A percentile compares a stretch with the other conserved stretches of the same genome.
These are phyloP conservation scores for Aspergillus avenaceus DNA, from an alignment of 495 filamentous ascomycete genomes.

Conservation along the genomic window DNA sequence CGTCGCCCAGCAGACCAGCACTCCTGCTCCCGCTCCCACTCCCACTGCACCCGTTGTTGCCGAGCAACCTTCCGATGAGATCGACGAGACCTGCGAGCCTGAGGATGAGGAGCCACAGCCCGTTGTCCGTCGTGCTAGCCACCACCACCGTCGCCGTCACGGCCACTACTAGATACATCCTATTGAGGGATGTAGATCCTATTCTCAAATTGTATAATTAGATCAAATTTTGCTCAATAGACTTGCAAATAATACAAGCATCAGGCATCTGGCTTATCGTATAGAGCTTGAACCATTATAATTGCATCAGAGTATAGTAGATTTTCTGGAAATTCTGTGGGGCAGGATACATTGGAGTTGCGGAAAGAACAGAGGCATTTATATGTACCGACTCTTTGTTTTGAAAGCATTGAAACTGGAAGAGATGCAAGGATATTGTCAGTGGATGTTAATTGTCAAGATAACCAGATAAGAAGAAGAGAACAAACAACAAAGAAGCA, in stretches of 20 bases:
- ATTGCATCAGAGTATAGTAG: too few species aligned
- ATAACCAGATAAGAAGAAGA: background rate
- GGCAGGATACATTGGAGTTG: too few species aligned
- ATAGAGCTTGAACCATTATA: too few species aligned
- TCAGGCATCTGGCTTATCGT: too few species aligned
- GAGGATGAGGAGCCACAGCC: background rate
- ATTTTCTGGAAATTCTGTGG: too few species aligned
- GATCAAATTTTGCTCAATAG: background rate
- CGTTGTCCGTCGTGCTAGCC: background rate
- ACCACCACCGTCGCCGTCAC: background rate
- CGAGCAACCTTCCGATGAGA: background rate
- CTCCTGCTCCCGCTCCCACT: background rate
- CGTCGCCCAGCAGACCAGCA: background rate
- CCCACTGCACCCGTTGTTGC: too few species aligned
- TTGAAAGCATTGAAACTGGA: too few species aligned
- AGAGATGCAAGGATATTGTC: background rate
- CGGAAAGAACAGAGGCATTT: too few species aligned
- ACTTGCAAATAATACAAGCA: too few species aligned
- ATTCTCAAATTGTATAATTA: background rate
- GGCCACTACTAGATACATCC: background rate
- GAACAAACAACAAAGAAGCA: background rate
- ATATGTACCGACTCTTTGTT: too few species aligned
- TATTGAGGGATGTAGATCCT: background rate
- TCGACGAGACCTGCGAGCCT: background rate
- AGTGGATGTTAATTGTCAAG: background rate